Conservation (phyloP, 2,329 filamentous ascomycete genomes). For the Emmonsiellopsis sp. region DNA sequence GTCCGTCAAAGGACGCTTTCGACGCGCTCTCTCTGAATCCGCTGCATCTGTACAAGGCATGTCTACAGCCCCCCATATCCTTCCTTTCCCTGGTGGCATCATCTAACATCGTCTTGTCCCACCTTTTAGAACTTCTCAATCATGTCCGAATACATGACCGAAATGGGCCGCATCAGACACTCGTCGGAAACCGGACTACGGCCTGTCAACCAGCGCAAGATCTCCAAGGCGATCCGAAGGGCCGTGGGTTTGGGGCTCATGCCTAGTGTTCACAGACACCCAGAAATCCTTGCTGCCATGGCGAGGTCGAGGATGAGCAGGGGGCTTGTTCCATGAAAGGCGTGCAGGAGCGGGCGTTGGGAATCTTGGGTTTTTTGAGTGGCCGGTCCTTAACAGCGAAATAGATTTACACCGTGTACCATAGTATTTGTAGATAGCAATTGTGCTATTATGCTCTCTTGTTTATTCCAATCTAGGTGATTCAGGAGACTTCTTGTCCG, state of each 20-base stretch:
- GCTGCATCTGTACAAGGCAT: conserved; percentile 75
- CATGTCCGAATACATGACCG: conserved; percentile 77
- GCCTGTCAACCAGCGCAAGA: conserved; percentile 81
- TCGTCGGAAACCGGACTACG: conserved; percentile 67
- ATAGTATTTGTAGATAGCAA: conserved; percentile 2
- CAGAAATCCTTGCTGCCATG: conserved; percentile 53
- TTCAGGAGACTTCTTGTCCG: not conserved
- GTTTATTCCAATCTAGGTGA: not conserved
- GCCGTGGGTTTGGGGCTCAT: conserved; percentile 84
- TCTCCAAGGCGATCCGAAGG: conserved; percentile 85
- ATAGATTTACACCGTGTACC: not conserved
- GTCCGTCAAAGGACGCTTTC: conserved; percentile 59
- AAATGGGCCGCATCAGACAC: conserved; percentile 76
- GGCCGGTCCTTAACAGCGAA: not conserved
- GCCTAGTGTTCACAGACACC: conserved; percentile 83
- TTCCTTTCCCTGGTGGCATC: not conserved
- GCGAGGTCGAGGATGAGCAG: conserved; percentile 3
- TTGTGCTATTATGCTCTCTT: not conserved
- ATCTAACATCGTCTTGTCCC: not conserved
- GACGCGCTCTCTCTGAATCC: conserved; percentile 74
- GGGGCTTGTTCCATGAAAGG: not conserved
- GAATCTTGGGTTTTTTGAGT: not conserved
- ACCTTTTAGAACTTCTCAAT: conserved; percentile 72
- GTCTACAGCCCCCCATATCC: conserved; percentile 13
- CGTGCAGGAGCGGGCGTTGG: not conserved